A percentile compares a stretch with the other conserved stretches of the same genome.
These are phyloP conservation scores for Colletotrichum lupini DNA, from an alignment of 2,329 filamentous ascomycete genomes.

Conservation along the genomic window DNA sequence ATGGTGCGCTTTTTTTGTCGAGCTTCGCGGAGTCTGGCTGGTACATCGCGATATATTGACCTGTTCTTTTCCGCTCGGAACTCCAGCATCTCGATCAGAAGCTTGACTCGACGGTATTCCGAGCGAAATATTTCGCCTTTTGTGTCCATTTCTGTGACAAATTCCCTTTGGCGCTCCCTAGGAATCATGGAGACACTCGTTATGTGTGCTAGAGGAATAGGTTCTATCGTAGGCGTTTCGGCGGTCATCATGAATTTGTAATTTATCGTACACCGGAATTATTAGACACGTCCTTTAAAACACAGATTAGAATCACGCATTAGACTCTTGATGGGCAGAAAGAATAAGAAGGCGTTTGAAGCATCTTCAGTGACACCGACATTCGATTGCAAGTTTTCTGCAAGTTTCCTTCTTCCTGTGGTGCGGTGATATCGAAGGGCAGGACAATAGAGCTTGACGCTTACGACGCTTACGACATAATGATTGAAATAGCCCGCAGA, in stretches of 20 bases:
- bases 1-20: not conserved
- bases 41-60: not conserved
- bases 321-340: not conserved
- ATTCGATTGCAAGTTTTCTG: no score
- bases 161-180: not conserved
- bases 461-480: no score
- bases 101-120: not conserved
- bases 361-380: not conserved
- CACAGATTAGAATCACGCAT: not conserved
- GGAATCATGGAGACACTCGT: not conserved
- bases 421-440: no score
- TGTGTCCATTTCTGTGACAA: not conserved
- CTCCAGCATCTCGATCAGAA: not conserved
- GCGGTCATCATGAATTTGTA: not conserved
- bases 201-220: not conserved
- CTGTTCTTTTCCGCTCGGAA: not conserved
- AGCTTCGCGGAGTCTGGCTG: not conserved
- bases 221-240: not conserved
- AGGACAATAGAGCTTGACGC: no score
- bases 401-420: no score
- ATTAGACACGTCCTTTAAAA: not conserved
- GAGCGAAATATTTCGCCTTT: not conserved
- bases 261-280: no score
- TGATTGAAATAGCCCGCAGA: no score
- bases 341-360: not conserved